Conservation (phyloP, 345 rosid genomes). For the Camelina laxa region DNA sequence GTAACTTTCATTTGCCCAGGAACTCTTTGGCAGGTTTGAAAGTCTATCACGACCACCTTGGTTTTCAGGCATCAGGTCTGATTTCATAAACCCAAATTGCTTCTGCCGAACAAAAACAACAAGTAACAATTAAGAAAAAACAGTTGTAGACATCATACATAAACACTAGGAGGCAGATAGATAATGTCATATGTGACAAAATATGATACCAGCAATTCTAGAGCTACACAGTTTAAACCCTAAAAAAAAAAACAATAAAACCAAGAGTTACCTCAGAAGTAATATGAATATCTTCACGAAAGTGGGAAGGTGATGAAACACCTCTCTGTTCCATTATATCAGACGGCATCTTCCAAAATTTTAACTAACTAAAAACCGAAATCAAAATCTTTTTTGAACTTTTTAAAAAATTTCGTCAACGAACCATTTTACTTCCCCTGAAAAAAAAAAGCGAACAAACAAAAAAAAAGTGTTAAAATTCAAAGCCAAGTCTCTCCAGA, state of each 20-base stretch:
- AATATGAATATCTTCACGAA: constrained; percentile 51
- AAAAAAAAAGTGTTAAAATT: not conserved
- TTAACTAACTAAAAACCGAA: constrained; percentile 27
- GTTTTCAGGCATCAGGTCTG: constrained; percentile 54
- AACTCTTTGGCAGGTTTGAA: constrained; percentile 50
- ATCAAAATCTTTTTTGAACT: constrained; percentile 30
- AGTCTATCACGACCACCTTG: constrained; percentile 58
- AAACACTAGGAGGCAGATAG: constrained; percentile 14
- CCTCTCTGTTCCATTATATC: constrained; percentile 66
- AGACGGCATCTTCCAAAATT: constrained; percentile 58
- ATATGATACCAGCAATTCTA: constrained; percentile 14
- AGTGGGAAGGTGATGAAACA: constrained; percentile 45
- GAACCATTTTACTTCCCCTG: constrained; percentile 42
- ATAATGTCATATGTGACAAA: not conserved
- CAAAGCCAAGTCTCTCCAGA: constrained; percentile 7
- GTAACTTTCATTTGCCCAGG: constrained; percentile 50
- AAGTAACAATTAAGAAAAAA: constrained; percentile 31
- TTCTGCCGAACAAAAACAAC: constrained; percentile 56
- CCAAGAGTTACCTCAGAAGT: constrained; percentile 57
- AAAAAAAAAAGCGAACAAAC: constrained; percentile 18
- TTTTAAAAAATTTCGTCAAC: constrained; percentile 26
- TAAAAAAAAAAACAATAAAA: not conserved
- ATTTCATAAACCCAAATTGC: constrained; percentile 69
- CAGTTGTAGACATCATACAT: constrained; percentile 10
- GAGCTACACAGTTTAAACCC: constrained; percentile 19